phyloP scores from a whole-genome alignment of 2,329 filamentous ascomycete species.

The Penicillium sp. region DNA sequence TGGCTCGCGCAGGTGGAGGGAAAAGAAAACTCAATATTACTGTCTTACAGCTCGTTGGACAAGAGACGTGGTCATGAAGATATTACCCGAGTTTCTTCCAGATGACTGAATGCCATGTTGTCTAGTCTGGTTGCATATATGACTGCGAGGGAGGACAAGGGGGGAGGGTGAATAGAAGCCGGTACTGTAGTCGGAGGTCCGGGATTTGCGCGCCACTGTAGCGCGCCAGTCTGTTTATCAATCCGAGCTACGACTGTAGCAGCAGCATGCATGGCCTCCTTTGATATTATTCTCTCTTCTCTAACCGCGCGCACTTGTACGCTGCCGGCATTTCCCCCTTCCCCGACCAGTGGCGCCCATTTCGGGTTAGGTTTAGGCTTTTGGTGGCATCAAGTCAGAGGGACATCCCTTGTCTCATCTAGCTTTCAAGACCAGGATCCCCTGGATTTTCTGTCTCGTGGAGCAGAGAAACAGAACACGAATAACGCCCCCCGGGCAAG shows the following conservation, averaged over 20 bases:
- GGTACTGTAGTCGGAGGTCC: background rate
- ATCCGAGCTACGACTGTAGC: background rate
- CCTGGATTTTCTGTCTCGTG: background rate
- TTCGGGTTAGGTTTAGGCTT: slow-evolving; percentile 2
- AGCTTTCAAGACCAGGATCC: background rate
- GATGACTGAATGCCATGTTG: background rate
- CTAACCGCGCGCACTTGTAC: background rate
- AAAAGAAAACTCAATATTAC: background rate
- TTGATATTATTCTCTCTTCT: background rate
- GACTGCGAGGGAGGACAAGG: slow-evolving; percentile 9
- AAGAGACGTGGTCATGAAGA: slow-evolving; percentile 3
- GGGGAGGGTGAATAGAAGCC: background rate
- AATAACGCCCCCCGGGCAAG: slow-evolving; percentile 4
- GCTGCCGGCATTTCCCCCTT: background rate
- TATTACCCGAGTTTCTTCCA: slow-evolving; percentile 11
- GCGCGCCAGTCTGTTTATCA: slow-evolving; percentile 8
- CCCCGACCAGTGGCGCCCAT: background rate
- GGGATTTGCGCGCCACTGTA: slow-evolving; percentile 5
- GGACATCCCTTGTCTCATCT: slow-evolving; percentile 4
- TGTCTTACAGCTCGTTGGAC: background rate
- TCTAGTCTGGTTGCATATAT: slow-evolving; percentile 25
- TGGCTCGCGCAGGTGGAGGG: slow-evolving; percentile 13
- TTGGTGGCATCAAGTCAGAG: slow-evolving; percentile 8
- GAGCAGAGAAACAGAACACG: slow-evolving; percentile 3
- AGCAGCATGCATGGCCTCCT: background rate